Conservation (phyloP, 768 basidiomycete species). For the Russula earlei region DNA sequence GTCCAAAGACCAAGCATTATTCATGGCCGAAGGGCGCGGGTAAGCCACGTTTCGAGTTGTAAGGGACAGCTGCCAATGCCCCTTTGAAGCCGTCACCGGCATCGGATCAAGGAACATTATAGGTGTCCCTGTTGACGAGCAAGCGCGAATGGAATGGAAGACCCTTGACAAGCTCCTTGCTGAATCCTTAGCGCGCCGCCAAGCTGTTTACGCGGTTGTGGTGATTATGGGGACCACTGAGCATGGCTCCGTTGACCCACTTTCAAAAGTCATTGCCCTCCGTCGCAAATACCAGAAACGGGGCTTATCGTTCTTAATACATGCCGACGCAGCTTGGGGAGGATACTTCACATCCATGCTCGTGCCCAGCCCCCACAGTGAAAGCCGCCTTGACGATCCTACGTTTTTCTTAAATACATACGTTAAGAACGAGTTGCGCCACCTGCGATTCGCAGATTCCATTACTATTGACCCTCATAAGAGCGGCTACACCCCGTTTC, state of each 20-base stretch:
- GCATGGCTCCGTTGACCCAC: conserved; percentile 36
- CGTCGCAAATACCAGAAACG: conserved; percentile 26
- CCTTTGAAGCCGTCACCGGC: conserved; percentile 31
- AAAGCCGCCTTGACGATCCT: conserved; percentile 19
- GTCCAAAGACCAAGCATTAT: conserved; percentile 32
- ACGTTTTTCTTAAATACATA: conserved; percentile 24
- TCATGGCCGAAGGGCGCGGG: conserved; percentile 42
- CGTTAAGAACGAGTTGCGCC: conserved; percentile 26
- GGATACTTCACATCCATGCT: conserved; percentile 34
- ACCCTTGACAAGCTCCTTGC: conserved; percentile 25
- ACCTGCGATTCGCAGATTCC: conserved; percentile 27
- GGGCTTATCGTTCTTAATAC: conserved; percentile 34
- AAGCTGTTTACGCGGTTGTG: conserved; percentile 35
- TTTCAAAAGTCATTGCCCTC: conserved; percentile 30
- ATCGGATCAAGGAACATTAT: conserved; percentile 34
- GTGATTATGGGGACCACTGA: conserved; percentile 37
- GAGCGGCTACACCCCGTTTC: conserved; percentile 35
- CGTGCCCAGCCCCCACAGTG: conserved; percentile 10
- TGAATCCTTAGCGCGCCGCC: conserved; percentile 26
- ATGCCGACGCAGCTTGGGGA: conserved; percentile 41
- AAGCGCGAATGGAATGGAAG: conserved; percentile 29
- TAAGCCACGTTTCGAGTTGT: conserved; percentile 19
- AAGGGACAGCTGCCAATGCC: background rate
- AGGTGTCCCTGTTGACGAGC: conserved; percentile 28
- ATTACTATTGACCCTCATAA: conserved; percentile 38